phyloP scores from a whole-genome alignment of 805 yeast species.

The Sugiyamaella marilandica region DNA sequence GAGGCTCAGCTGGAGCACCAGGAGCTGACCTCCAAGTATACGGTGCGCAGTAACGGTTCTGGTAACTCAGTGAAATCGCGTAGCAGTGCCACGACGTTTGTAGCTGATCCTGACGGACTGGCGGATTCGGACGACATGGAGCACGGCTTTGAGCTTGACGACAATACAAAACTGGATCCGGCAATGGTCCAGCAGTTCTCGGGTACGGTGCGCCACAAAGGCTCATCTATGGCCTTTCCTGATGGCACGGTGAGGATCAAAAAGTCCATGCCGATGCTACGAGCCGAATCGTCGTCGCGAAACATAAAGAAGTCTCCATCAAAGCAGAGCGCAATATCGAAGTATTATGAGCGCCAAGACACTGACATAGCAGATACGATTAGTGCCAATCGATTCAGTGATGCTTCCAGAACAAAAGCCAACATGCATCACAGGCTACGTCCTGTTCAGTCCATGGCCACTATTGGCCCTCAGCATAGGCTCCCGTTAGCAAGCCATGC shows the following conservation, averaged over 20 bases:
- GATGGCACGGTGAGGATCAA: slow-evolving; percentile 7
- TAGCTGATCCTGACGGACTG: slow-evolving; percentile 3
- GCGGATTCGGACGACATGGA: slow-evolving; percentile 7
- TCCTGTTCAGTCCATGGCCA: slow-evolving; percentile 23
- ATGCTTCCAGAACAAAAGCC: not conserved
- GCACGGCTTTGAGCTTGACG: slow-evolving; percentile 6
- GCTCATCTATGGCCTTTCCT: not conserved
- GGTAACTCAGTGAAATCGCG: slow-evolving; percentile 7
- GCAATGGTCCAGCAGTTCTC: not conserved
- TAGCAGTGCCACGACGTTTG: slow-evolving; percentile 1
- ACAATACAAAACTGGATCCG: not conserved
- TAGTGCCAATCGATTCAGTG: not conserved
- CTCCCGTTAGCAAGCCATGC: not conserved
- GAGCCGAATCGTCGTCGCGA: not conserved
- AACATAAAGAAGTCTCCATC: slow-evolving; percentile 3
- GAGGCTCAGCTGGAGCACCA: slow-evolving; percentile 17
- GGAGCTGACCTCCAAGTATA: slow-evolving; percentile 10
- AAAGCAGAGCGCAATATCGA: not conserved
- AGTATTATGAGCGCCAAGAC: not conserved
- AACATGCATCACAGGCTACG: slow-evolving; percentile 12
- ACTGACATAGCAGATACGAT: not conserved
- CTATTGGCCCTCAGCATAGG: not conserved
- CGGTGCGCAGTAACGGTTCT: slow-evolving; percentile 17
- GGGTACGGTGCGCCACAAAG: not conserved
- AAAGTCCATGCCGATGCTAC: slow-evolving; percentile 16